Evolutionary conservation across 106 monocot genomes (phyloP).

Genomic region (Allium sativum): DNA sequence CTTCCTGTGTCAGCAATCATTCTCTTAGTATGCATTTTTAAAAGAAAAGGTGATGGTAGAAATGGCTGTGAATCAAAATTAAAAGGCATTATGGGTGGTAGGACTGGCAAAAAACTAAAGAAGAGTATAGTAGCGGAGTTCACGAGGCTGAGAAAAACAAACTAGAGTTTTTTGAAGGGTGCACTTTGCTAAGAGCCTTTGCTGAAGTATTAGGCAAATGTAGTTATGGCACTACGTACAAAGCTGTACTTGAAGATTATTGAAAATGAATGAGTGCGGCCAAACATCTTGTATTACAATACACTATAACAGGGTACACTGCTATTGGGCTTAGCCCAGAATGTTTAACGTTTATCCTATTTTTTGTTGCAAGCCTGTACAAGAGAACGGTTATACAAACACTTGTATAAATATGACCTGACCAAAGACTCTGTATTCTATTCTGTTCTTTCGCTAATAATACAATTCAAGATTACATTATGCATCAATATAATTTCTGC

Average conservation of each 20-base stretch:
- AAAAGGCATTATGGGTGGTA: constrained; percentile 34
- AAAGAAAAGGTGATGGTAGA: not conserved
- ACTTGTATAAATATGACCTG: too few species aligned
- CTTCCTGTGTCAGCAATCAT: constrained; percentile 18
- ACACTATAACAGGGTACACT: too few species aligned
- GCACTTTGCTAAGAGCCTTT: constrained; percentile 74
- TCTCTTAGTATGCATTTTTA: constrained; percentile 10
- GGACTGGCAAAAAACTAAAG: constrained; percentile 55
- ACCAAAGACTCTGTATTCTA: too few species aligned
- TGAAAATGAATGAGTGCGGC: too few species aligned
- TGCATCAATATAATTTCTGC: too few species aligned
- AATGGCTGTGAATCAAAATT: constrained; percentile 21
- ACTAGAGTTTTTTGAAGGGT: constrained; percentile 82
- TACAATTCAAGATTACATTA: too few species aligned
- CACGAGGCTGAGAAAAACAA: constrained; percentile 90
- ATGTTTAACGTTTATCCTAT: too few species aligned
- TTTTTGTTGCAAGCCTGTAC: too few species aligned
- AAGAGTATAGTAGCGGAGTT: constrained; percentile 68
- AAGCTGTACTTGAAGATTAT: constrained; percentile 91
- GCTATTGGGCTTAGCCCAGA: too few species aligned
- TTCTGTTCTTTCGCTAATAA: too few species aligned
- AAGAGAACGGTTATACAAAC: too few species aligned
- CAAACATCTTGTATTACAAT: too few species aligned
- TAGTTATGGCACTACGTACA: constrained; percentile 90
- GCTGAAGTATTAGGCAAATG: constrained; percentile 98